phyloP scores from a whole-genome alignment of 2,329 filamentous ascomycete species.

The Claviceps maximensis region DNA sequence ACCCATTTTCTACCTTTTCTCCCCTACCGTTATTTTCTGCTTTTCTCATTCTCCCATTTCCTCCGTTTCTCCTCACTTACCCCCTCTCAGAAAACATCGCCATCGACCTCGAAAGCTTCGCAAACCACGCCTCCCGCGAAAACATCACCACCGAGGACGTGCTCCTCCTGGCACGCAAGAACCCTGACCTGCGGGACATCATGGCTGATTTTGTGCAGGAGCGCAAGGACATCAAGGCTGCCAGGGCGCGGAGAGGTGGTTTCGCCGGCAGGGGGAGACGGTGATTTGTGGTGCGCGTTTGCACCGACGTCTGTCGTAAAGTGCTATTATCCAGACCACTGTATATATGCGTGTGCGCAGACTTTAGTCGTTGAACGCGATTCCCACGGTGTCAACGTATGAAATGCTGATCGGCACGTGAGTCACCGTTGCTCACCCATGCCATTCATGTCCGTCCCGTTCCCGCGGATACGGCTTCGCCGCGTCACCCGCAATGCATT shows the following conservation, averaged over 20 bases:
- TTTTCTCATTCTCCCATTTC: neutral
- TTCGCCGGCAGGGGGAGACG: neutral
- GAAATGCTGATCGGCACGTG: no score
- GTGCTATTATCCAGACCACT: no score
- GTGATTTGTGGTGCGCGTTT: neutral
- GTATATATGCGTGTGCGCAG: no score
- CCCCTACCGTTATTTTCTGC: neutral
- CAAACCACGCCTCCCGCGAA: conserved; percentile 65
- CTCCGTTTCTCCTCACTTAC: neutral
- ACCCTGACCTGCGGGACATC: conserved; percentile 69
- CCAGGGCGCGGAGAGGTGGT: conserved; percentile 12
- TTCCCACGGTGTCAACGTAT: no score
- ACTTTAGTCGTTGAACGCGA: no score
- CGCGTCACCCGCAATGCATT: no score
- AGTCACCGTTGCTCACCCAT: no score
- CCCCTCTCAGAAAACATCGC: conserved; percentile 37
- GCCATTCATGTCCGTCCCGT: no score
- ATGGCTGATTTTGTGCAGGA: conserved; percentile 56
- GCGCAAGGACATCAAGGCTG: conserved; percentile 24
- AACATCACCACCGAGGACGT: conserved; percentile 81
- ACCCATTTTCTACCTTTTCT: no score
- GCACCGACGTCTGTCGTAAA: no score
- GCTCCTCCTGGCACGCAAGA: conserved; percentile 71
- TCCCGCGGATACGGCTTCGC: no score
- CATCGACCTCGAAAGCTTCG: conserved; percentile 41